These are phyloP conservation scores for Penicillium expansum DNA, from an alignment of 2,329 filamentous ascomycete genomes.

Conservation along the genomic window DNA sequence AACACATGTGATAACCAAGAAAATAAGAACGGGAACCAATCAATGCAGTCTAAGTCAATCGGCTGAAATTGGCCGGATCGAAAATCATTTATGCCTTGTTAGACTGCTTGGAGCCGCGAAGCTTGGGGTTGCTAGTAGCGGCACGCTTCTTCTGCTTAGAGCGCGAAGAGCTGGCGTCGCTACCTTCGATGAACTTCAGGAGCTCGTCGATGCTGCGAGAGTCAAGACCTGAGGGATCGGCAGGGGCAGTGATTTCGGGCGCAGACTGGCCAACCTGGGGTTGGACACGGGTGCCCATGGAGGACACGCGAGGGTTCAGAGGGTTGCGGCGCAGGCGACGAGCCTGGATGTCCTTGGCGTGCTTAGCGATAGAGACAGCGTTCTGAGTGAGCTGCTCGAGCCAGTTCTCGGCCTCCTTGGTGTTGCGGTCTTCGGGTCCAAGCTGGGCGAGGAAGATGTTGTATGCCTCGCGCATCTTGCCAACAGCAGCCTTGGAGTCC, in stretches of 20 bases:
- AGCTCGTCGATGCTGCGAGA: conserved; percentile 88
- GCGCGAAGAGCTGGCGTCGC: conserved; percentile 41
- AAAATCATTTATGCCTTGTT: conserved; percentile 28
- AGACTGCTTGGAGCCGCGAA: conserved; percentile 44
- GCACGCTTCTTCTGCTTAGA: conserved; percentile 47
- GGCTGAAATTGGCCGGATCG: conserved; percentile 14
- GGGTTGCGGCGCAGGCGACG: conserved; percentile 70
- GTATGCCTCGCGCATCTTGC: conserved; percentile 92
- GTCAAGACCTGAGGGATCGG: conserved; percentile 55
- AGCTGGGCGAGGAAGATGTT: conserved; percentile 89
- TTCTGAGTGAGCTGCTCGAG: conserved; percentile 94
- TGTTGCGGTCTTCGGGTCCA: conserved; percentile 90
- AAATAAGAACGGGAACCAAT: conserved; percentile 15
- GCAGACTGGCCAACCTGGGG: conserved; percentile 61
- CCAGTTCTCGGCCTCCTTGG: conserved; percentile 96
- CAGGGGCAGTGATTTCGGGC: conserved; percentile 47
- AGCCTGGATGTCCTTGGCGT: conserved; percentile 80
- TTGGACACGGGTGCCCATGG: conserved; percentile 58
- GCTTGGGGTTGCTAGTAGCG: conserved; percentile 44
- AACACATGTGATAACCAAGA: conserved; percentile 29
- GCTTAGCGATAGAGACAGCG: conserved; percentile 89
- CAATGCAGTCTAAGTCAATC: conserved; percentile 7
- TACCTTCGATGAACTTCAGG: conserved; percentile 88
- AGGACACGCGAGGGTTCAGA: conserved; percentile 59
- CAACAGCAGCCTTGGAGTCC: conserved; percentile 86